A percentile compares a stretch with the other conserved stretches of the same genome.
phyloP scores from a whole-genome alignment of 1,284 basidiomycete species.

The Ganoderma lucidum region DNA sequence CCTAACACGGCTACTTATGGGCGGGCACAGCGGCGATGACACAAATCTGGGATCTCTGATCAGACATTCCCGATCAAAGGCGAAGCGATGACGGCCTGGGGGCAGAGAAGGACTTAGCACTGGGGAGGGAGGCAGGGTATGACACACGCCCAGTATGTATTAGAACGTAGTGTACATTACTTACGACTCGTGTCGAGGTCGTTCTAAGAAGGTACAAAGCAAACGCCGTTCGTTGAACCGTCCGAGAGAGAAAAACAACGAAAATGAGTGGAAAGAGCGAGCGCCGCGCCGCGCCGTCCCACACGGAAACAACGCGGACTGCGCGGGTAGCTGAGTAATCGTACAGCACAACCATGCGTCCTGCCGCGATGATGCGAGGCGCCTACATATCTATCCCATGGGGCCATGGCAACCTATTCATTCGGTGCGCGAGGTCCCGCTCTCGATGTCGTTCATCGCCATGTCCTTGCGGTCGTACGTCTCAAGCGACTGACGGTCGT shows the following conservation, averaged over 20 bases:
- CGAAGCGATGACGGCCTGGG: neutral
- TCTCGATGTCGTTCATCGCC: conserved; percentile 21
- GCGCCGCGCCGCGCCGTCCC: neutral
- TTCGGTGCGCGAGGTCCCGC: conserved; percentile 16
- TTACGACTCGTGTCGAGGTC: neutral
- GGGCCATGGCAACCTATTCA: neutral
- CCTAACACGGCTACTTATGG: neutral
- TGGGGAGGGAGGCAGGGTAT: neutral
- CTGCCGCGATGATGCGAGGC: neutral
- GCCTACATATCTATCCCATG: neutral
- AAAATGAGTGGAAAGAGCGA: conserved; percentile 1
- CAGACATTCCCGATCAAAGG: neutral
- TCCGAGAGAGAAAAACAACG: neutral
- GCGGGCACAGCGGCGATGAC: neutral
- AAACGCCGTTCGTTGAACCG: neutral
- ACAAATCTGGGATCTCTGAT: neutral
- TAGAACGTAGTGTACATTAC: neutral
- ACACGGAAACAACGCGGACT: neutral
- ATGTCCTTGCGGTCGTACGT: conserved; percentile 18
- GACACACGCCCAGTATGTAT: neutral
- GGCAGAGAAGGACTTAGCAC: neutral
- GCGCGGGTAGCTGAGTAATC: neutral
- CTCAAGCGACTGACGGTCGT: conserved; percentile 21
- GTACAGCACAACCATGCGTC: neutral
- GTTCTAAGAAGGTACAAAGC: neutral